Percentiles rank a stretch among this genome's conserved stretches.
Conservation (phyloP, 306 rosid genomes). For the Corylus americana region DNA sequence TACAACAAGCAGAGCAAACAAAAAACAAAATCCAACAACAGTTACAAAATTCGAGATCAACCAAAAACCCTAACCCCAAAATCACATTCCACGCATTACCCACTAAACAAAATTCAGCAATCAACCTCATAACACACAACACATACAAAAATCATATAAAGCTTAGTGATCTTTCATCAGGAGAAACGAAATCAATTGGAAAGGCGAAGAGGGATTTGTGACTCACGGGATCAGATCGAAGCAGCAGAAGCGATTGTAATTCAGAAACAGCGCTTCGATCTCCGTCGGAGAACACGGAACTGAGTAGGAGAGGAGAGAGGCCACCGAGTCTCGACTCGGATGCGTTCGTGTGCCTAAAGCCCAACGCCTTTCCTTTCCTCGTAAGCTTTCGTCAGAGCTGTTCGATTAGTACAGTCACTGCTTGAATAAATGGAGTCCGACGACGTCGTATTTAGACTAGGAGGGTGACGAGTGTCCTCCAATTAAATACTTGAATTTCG, state of each 20-base stretch:
- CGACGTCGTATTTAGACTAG: background rate
- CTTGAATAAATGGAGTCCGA: background rate
- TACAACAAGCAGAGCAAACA: background rate
- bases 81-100: background rate
- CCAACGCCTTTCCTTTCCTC: background rate
- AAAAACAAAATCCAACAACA: background rate
- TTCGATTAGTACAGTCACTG: background rate
- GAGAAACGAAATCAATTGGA: background rate
- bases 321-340: background rate
- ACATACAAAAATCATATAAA: background rate
- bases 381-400: background rate
- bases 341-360: background rate
- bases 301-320: background rate
- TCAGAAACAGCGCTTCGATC: background rate
- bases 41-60: slow-evolving; percentile 10
- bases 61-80: slow-evolving; percentile 24
- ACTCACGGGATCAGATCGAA: slow-evolving; percentile 9
- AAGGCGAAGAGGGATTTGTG: background rate
- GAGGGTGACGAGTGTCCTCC: no score
- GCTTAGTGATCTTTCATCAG: background rate
- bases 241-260: background rate
- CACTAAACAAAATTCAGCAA: slow-evolving; percentile 1
- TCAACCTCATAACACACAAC: background rate
- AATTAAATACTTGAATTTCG: no score
- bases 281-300: background rate